Conservation (phyloP, 345 rosid species). For the Durio zibethinus region DNA sequence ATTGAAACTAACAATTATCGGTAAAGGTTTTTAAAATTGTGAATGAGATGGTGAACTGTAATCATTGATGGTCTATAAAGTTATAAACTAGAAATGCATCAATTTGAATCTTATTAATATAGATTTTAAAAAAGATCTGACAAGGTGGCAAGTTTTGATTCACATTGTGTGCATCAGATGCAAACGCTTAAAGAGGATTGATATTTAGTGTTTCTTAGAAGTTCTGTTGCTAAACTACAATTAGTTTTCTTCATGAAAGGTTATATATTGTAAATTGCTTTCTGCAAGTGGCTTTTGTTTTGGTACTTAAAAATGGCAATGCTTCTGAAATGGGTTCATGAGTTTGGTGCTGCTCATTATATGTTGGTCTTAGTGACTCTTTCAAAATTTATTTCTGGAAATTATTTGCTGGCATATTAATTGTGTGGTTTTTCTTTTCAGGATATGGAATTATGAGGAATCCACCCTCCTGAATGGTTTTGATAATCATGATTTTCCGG, state of each 20-base stretch:
- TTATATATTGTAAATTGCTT: conserved; percentile 3
- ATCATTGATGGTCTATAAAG: neutral
- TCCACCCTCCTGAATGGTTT: conserved; percentile 63
- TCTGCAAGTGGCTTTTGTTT: neutral
- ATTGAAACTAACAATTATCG: neutral
- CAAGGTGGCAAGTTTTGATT: neutral
- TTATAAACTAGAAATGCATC: neutral
- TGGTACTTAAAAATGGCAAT: neutral
- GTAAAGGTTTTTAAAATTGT: neutral
- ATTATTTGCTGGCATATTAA: conserved; percentile 21
- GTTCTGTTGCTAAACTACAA: neutral
- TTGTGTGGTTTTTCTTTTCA: conserved; percentile 32
- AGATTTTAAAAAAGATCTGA: neutral
- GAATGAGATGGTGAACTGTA: neutral
- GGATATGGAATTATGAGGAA: conserved; percentile 87
- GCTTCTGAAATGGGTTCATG: neutral
- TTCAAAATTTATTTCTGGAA: conserved; percentile 4
- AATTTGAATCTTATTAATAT: neutral
- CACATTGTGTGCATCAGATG: neutral
- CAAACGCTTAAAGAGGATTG: neutral
- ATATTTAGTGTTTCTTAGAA: neutral
- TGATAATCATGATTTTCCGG: conserved; percentile 84
- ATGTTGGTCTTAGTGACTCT: neutral
- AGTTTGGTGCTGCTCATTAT: neutral
- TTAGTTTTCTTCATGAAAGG: neutral